These are phyloP conservation scores for Fusarium sarcochroum DNA, from an alignment of 2,329 filamentous ascomycete genomes.

Conservation along the genomic window DNA sequence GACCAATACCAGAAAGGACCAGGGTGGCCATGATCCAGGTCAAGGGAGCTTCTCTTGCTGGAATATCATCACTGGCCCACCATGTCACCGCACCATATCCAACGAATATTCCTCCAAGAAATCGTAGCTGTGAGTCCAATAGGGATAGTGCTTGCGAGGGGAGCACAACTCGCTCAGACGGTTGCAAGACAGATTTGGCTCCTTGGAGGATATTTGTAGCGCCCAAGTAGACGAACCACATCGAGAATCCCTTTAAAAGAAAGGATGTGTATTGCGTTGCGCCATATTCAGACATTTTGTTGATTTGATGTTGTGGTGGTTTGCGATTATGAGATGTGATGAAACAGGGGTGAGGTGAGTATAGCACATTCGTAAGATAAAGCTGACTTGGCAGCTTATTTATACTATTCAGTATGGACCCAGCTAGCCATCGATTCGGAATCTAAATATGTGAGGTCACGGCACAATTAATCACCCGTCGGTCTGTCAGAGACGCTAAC, in stretches of 20 bases:
- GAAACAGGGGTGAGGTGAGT: too few species aligned
- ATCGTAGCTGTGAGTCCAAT: constrained; percentile 1
- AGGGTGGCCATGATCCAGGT: background rate
- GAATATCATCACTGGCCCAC: background rate
- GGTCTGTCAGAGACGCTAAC: background rate
- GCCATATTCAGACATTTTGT: background rate
- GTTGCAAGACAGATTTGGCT: background rate
- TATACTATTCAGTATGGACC: too few species aligned
- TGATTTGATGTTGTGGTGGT: background rate
- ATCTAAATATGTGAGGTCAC: too few species aligned
- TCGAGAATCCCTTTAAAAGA: background rate
- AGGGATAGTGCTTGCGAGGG: background rate
- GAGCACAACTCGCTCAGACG: background rate
- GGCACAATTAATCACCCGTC: too few species aligned
- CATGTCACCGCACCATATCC: background rate
- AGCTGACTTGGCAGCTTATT: too few species aligned
- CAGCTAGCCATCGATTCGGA: too few species aligned
- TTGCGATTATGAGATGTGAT: too few species aligned
- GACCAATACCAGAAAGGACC: background rate
- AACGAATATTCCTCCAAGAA: background rate
- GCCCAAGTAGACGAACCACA: background rate
- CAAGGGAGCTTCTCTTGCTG: background rate
- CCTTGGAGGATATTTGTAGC: background rate
- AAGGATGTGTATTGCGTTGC: background rate
- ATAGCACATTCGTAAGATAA: too few species aligned